These are phyloP conservation scores for Pseudohalonectria lignicola DNA, from an alignment of 2,329 filamentous ascomycete species.

Conservation along the genomic window DNA sequence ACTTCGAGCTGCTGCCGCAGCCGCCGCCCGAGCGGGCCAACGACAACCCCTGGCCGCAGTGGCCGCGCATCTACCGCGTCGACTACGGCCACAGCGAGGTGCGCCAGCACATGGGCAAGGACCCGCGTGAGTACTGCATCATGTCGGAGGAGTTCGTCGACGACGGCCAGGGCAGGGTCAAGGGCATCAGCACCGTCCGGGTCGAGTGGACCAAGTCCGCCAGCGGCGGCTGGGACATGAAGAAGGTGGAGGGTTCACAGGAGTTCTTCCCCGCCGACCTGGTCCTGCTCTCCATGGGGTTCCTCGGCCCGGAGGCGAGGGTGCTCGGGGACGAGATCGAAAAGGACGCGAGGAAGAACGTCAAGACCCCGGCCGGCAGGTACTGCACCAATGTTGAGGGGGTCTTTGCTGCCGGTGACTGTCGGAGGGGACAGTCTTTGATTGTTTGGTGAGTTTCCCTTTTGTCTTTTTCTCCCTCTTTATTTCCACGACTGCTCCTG, in stretches of 20 bases:
- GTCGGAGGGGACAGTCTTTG: conserved; percentile 84
- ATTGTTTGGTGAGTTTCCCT: conserved; percentile 72
- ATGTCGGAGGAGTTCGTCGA: conserved; percentile 97
- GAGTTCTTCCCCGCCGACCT: conserved; percentile 95
- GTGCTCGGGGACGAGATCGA: conserved; percentile 82
- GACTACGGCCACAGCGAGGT: conserved; percentile 96
- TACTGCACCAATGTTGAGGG: conserved; percentile 83
- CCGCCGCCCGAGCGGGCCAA: conserved; percentile 80
- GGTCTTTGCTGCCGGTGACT: conserved; percentile 91
- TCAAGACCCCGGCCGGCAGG: conserved; percentile 82
- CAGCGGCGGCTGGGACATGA: conserved; percentile 95
- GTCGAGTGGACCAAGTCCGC: conserved; percentile 93
- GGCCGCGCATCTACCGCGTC: conserved; percentile 96
- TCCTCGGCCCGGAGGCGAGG: conserved; percentile 85
- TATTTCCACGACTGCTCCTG: conserved; percentile 5
- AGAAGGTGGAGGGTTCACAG: conserved; percentile 86
- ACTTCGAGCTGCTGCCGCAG: conserved; percentile 92
- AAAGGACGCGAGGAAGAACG: conserved; percentile 86
- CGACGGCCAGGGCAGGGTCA: conserved; percentile 76
- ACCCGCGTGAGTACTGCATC: conserved; percentile 94
- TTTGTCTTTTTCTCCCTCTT: background rate
- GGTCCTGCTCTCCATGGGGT: conserved; percentile 92
- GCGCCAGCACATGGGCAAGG: conserved; percentile 90
- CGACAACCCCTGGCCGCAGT: conserved; percentile 97
- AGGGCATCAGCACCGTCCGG: conserved; percentile 90